Evolutionary conservation across 768 basidiomycete genomes (phyloP), one percentile per base, ranked within the genome.

Genomic region (Suillus weaverae): DNA sequence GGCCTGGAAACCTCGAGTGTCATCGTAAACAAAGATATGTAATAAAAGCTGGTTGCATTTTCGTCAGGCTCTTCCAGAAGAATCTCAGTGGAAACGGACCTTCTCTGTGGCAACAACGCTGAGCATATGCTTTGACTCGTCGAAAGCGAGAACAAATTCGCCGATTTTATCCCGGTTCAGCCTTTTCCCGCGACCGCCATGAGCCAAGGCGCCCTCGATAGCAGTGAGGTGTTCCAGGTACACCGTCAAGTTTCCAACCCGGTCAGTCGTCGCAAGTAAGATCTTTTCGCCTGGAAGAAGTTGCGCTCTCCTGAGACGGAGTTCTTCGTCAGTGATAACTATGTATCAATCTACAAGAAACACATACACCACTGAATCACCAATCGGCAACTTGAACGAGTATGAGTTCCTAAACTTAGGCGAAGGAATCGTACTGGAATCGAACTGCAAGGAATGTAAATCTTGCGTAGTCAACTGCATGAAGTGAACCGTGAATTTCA

Each of bases 71-170:
- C 14, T 18, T 38, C 22, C 5, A 30, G 22, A 5, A 46, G 33
- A 22, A 11, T 11, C 14, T 1, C 4, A 18, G 33, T 30, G 32
- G 32, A 33, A 36, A n/a, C 62, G 3, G 20, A 81, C 85, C 76
- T 81, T 85, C 9, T 74, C 74, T 0, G 77, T 70, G 5, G 80
- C 74, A 61, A 84, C 82, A 0, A 87, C 63, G 0, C 80, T 79
- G 26, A 88, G 68, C 71, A 83, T 79, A 3, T 81, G 79, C 65
- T 79, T 84, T 14, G 75, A 71, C 67, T 88, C 86, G 54, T 88
- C 85, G 64, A 81, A 86, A 0, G 86, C 78, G 4, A 87, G 61
- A 9, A 83, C n/a, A 57, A 79, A 76, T 6, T 81, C 76, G 0
- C 83, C 85, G 13, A 86, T 77, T 69, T 82, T 85, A 63, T 82